phyloP scores from a whole-genome alignment of 2,329 filamentous ascomycete species.

The Fusarium nematophilum region DNA sequence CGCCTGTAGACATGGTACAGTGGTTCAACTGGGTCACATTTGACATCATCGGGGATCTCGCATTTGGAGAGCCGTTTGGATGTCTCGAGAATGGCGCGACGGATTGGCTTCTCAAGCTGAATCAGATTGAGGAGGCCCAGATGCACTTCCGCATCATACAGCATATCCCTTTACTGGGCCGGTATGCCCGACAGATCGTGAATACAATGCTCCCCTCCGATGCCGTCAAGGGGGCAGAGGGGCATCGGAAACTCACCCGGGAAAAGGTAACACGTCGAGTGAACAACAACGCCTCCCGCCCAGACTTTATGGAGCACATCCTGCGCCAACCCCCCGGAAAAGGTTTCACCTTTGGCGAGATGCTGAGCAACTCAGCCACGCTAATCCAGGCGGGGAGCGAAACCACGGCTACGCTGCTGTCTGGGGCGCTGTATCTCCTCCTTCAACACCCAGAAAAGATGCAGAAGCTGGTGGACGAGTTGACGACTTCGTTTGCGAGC shows the following conservation, averaged over 20 bases:
- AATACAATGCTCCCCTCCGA: slow-evolving; percentile 22
- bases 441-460: slow-evolving; percentile 4
- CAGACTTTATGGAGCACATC: slow-evolving; percentile 23
- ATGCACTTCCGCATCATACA: slow-evolving; percentile 29
- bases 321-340: slow-evolving; percentile 14
- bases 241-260: slow-evolving; percentile 21
- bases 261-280: slow-evolving; percentile 23
- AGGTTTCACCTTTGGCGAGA: slow-evolving; percentile 19
- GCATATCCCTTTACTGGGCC: slow-evolving; percentile 20
- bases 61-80: slow-evolving; percentile 22
- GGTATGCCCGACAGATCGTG: slow-evolving; percentile 25
- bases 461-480: slow-evolving; percentile 13
- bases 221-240: slow-evolving; percentile 18
- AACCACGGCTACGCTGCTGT: slow-evolving; percentile 24
- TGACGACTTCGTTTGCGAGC: slow-evolving; percentile 3
- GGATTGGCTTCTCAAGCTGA: slow-evolving; percentile 25
- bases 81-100: slow-evolving; percentile 18
- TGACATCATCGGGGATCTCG: slow-evolving; percentile 18
- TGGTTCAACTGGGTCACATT: slow-evolving; percentile 26
- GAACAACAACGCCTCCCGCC: slow-evolving; percentile 19
- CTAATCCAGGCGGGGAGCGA: slow-evolving; percentile 24
- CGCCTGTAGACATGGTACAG: slow-evolving; percentile 11
- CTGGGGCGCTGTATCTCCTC: slow-evolving; percentile 17
- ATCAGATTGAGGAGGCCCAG: slow-evolving; percentile 25
- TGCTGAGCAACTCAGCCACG: slow-evolving; percentile 21